Base-by-base conservation (phyloP, 2,329 filamentous ascomycete species). In the Xylaria arbuscula region DNA sequence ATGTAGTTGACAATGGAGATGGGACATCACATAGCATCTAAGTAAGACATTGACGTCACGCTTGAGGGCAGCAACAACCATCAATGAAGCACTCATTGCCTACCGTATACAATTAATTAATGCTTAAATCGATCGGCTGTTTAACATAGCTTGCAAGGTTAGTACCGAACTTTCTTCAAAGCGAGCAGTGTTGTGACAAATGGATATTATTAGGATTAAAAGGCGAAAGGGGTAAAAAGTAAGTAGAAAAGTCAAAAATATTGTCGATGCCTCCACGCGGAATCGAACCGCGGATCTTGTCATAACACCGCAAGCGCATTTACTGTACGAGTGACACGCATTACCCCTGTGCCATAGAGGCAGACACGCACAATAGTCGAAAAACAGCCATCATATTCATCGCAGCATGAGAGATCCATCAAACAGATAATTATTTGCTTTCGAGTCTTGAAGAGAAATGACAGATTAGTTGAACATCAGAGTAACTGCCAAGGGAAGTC, bases 221-320 rank as follows among this genome's bases (percentile, higher is more conserved):
- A 22, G 45, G 4, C n/a, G n/a, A n/a, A n/a, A n/a, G 19, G 28
- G 13, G 24, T 32, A 32, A 51, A 10, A 28, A 17, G 17, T 32
- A n/a, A 17, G n/a, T 11, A 17, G 24, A 56, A 24, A 22, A 10
- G 24, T 55, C 56, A n/a, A 32, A n/a, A 47, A 19, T 54, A 36
- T 5, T 3, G 28, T 28, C 38, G 0, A n/a, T 71, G 68, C 70
- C 70, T 67, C 66, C 70, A 71, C 70, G 70, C 70, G 70, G 70
- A 72, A 71, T 72, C 70, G 70, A 72, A 72, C 70, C 70, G 70
- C 70, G 70, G 70, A 72, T 72, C 70, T 72, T 72, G 67, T 70
- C 70, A 72, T 72, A 59, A 70, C 67, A 70, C 34, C 67, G 70
- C 70, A 70, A 61, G 60, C 50, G 24, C 17, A 22, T 1, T 13